Evolutionary conservation across 2,329 filamentous ascomycete genomes (phyloP).

Genomic region (Huntiella decipiens): DNA sequence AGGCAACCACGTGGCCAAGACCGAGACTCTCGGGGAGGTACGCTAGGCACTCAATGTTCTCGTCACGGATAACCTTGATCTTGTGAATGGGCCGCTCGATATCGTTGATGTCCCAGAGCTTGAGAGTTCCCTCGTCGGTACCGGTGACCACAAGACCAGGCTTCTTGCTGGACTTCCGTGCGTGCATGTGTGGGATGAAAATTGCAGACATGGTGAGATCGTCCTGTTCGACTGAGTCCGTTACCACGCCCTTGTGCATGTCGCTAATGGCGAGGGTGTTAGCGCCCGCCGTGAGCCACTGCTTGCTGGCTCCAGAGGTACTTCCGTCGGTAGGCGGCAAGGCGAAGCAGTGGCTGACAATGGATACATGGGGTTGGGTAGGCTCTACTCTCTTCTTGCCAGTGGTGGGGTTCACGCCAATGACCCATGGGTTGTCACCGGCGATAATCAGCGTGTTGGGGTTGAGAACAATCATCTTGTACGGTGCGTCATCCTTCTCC

Average conservation of each 20-base stretch:
- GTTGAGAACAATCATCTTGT: slow-evolving; percentile 64
- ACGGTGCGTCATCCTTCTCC: slow-evolving; percentile 43
- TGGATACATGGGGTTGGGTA: slow-evolving; percentile 77
- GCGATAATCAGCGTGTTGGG: slow-evolving; percentile 76
- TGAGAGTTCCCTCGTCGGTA: slow-evolving; percentile 59
- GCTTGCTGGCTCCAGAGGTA: slow-evolving; percentile 77
- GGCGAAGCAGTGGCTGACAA: slow-evolving; percentile 71
- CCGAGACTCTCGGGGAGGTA: slow-evolving; percentile 14
- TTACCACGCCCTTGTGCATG: slow-evolving; percentile 65
- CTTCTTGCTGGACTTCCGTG: slow-evolving; percentile 37
- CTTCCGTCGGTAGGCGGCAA: slow-evolving; percentile 63
- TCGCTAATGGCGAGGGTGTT: slow-evolving; percentile 84
- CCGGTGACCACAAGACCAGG: slow-evolving; percentile 64
- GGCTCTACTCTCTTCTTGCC: slow-evolving; percentile 15
- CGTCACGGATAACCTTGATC: slow-evolving; percentile 19
- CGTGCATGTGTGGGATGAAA: slow-evolving; percentile 59
- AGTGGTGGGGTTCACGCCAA: slow-evolving; percentile 62
- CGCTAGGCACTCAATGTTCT: slow-evolving; percentile 46
- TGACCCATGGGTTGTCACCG: slow-evolving; percentile 75
- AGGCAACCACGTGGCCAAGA: slow-evolving; percentile 56
- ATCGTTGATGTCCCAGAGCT: slow-evolving; percentile 79
- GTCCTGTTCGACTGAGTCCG: slow-evolving; percentile 84
- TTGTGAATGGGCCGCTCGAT: slow-evolving; percentile 41
- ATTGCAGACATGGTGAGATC: slow-evolving; percentile 73
- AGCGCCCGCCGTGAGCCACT: slow-evolving; percentile 86